phyloP scores from a whole-genome alignment of 1,139 yeast genomes.

The Kodamaea plutei region DNA sequence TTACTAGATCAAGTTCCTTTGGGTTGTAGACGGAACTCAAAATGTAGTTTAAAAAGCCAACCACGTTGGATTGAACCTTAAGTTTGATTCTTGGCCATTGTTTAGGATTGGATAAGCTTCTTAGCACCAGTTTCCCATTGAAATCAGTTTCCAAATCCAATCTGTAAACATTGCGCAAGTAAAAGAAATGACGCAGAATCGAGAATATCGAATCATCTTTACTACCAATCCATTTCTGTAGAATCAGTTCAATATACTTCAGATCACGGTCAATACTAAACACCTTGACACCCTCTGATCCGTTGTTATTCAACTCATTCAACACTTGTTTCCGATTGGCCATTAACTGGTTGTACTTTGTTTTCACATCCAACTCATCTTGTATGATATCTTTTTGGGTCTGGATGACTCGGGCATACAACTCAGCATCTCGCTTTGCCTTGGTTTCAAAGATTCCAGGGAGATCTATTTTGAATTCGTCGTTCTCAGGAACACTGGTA shows the following conservation, averaged over 20 bases:
- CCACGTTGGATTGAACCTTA: conserved; percentile 1
- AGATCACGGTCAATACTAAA: conserved; percentile 11
- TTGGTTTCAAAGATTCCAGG: conserved; percentile 21
- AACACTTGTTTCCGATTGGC: conserved; percentile 12
- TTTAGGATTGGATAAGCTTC: neutral
- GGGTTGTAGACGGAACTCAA: conserved; percentile 1
- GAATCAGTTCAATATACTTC: conserved; percentile 9
- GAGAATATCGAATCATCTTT: conserved; percentile 9
- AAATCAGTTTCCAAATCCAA: conserved; percentile 1
- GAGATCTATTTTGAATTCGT: conserved; percentile 7
- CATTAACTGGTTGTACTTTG: conserved; percentile 13
- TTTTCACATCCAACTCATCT: conserved; percentile 12
- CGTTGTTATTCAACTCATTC: conserved; percentile 28
- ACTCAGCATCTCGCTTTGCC: conserved; percentile 22
- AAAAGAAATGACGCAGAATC: conserved; percentile 7
- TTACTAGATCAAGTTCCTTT: neutral
- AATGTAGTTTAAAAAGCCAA: conserved; percentile 3
- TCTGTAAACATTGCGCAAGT: conserved; percentile 7
- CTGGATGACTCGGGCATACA: conserved; percentile 15
- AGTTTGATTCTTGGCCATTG: conserved; percentile 3
- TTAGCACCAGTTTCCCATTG: neutral
- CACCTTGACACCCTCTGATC: conserved; percentile 14
- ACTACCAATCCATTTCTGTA: conserved; percentile 5
- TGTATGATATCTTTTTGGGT: conserved; percentile 16
- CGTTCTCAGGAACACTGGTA: neutral